A percentile compares a stretch with the other conserved stretches of the same genome.
Conservation (phyloP, 345 rosid species). For the Camelina neglecta region DNA sequence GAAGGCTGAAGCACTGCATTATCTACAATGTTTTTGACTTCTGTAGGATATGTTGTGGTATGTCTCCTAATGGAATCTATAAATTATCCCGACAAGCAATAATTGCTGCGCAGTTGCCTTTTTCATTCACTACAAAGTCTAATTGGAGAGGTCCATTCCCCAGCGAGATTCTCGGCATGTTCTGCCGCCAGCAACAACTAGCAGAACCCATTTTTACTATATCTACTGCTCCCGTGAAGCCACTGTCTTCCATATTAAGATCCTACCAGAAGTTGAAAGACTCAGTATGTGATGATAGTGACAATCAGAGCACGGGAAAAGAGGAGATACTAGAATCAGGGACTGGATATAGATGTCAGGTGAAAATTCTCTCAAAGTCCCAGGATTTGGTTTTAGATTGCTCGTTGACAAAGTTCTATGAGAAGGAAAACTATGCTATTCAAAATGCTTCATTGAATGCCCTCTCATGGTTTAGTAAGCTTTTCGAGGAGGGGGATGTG, state of each 20-base stretch:
- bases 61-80: conserved; percentile 71
- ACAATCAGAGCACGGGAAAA: background rate
- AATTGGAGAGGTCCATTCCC: conserved; percentile 84
- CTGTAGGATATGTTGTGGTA: conserved; percentile 57
- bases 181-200: conserved; percentile 73
- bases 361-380: conserved; percentile 64
- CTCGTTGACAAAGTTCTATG: conserved; percentile 46
- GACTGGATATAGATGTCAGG: conserved; percentile 55
- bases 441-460: conserved; percentile 73
- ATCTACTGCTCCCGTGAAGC: conserved; percentile 44
- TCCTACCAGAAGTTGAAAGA: conserved; percentile 54
- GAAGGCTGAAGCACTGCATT: background rate
- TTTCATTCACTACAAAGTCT: conserved; percentile 58
- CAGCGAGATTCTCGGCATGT: conserved; percentile 64
- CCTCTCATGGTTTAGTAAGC: conserved; percentile 61
- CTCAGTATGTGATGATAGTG: conserved; percentile 40
- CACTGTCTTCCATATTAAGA: conserved; percentile 44
- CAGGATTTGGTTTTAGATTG: conserved; percentile 65
- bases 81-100: conserved; percentile 73
- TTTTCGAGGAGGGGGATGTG: no score
- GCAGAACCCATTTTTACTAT: conserved; percentile 68
- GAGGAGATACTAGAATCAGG: conserved; percentile 42
- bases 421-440: conserved; percentile 62
- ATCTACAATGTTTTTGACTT: conserved; percentile 11
- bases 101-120: conserved; percentile 67